Evolutionary conservation across 768 basidiomycete species (phyloP).

Genomic region (Kwoniella botswanensis): DNA sequence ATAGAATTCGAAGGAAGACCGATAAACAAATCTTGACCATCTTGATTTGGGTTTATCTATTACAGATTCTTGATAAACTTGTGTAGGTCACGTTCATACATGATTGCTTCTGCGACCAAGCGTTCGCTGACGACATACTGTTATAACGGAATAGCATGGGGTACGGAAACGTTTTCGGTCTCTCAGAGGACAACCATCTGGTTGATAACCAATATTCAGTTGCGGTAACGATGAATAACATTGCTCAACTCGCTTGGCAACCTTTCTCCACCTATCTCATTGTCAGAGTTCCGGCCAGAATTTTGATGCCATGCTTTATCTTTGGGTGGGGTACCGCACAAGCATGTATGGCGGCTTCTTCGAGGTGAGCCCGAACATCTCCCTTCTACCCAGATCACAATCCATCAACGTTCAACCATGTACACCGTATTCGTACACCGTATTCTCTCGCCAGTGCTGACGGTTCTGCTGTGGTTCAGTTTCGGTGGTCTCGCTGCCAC

Average conservation of each 20-base stretch:
- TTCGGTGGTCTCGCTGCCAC: constrained; percentile 49
- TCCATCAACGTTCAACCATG: too few relatives aligned
- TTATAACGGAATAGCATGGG: constrained; percentile 30
- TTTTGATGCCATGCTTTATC: constrained; percentile 48
- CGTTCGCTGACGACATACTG: background rate
- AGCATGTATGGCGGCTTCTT: constrained; percentile 40
- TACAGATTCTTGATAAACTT: constrained; percentile 49
- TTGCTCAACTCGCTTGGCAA: constrained; percentile 53
- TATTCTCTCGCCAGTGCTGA: background rate
- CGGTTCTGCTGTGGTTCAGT: constrained; percentile 1
- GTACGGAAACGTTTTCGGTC: constrained; percentile 49
- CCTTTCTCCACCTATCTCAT: constrained; percentile 55
- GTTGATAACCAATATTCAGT: constrained; percentile 12
- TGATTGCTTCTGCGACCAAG: background rate
- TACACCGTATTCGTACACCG: too few relatives aligned
- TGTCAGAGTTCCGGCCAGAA: constrained; percentile 46
- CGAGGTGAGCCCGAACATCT: background rate
- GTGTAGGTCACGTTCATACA: constrained; percentile 3
- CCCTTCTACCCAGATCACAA: too few relatives aligned
- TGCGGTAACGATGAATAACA: constrained; percentile 41
- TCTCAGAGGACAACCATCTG: constrained; percentile 22
- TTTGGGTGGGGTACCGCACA: constrained; percentile 49
- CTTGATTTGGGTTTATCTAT: constrained; percentile 50
- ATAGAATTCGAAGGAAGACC: constrained; percentile 41
- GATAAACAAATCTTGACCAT: constrained; percentile 49